Evolutionary conservation across 2,329 filamentous ascomycete species (phyloP).

Genomic region (Bisporella sp.): DNA sequence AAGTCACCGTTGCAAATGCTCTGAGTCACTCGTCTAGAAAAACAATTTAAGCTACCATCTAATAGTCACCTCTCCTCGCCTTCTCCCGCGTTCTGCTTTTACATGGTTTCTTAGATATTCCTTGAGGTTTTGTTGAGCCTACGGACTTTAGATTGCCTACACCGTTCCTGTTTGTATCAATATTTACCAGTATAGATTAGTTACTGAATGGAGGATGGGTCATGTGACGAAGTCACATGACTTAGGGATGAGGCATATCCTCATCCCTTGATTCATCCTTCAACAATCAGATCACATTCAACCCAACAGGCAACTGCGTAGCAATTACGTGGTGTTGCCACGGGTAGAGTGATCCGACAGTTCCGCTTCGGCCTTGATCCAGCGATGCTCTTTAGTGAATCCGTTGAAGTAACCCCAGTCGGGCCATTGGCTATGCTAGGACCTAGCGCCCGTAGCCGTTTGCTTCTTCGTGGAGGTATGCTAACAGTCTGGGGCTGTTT

Average conservation of each 20-base stretch:
- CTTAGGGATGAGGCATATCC: too few species aligned
- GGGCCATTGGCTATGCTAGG: not conserved
- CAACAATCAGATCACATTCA: too few species aligned
- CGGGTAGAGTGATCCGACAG: too few species aligned
- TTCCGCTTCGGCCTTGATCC: slow-evolving; percentile 6
- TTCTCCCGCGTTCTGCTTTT: slow-evolving; percentile 1
- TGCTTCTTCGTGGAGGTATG: slow-evolving; percentile 9
- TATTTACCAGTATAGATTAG: too few species aligned
- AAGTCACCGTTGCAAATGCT: slow-evolving; percentile 4
- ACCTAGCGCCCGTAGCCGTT: slow-evolving; percentile 4
- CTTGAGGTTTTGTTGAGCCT: slow-evolving; percentile 1
- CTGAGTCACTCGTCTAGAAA: slow-evolving; percentile 4
- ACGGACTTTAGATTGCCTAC: slow-evolving; percentile 2
- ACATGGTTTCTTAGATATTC: slow-evolving; percentile 1
- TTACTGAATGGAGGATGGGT: too few species aligned
- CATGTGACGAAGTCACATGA: too few species aligned
- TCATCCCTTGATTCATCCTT: too few species aligned
- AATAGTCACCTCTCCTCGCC: slow-evolving; percentile 2
- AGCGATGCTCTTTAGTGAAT: slow-evolving; percentile 1
- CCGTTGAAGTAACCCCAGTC: slow-evolving; percentile 2
- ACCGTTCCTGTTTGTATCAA: too few species aligned
- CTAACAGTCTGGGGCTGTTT: slow-evolving; percentile 4
- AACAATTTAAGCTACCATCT: slow-evolving; percentile 2
- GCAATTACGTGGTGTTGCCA: too few species aligned
- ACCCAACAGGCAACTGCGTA: too few species aligned